These are phyloP conservation scores for Aspergillus indologenus DNA, from an alignment of 495 filamentous ascomycete genomes.

Conservation along the genomic window DNA sequence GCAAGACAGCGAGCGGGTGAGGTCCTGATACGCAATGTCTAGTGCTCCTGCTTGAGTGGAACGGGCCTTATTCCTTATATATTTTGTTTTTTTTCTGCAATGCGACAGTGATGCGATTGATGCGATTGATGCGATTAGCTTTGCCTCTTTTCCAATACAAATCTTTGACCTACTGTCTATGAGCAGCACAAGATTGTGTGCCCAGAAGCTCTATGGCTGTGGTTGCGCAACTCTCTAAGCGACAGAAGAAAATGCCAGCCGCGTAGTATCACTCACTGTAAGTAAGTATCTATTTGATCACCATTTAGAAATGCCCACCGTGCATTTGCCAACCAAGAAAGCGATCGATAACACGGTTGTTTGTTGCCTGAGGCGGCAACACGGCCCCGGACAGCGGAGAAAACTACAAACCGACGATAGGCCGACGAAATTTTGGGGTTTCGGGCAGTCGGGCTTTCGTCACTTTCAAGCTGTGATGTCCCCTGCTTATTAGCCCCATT, in stretches of 20 bases:
- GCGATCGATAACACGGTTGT: neutral
- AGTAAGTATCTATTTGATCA: neutral
- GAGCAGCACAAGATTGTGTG: neutral
- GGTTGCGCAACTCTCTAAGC: neutral
- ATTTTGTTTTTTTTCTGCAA: neutral
- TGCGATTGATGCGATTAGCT: neutral
- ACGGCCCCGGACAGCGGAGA: slow-evolving; percentile 31
- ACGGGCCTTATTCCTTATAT: slow-evolving; percentile 1
- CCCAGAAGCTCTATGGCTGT: neutral
- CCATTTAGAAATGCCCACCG: neutral
- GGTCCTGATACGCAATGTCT: neutral
- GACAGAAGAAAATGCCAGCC: neutral
- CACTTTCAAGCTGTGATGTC: slow-evolving; percentile 8
- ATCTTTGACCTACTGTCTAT: too few relatives aligned
- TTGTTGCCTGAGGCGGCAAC: slow-evolving; percentile 29
- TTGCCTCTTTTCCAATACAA: neutral
- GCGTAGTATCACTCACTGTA: too few relatives aligned
- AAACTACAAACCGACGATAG: slow-evolving; percentile 33
- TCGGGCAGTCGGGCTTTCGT: slow-evolving; percentile 2
- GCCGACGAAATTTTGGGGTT: slow-evolving; percentile 34
- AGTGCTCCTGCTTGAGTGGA: neutral
- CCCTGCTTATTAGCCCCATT: slow-evolving; percentile 17
- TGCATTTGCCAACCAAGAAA: neutral
- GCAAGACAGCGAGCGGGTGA: neutral
- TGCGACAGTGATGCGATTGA: neutral